Base-by-base conservation (phyloP, 148 eudicot genomes). In the Rhododendron molle region DNA sequence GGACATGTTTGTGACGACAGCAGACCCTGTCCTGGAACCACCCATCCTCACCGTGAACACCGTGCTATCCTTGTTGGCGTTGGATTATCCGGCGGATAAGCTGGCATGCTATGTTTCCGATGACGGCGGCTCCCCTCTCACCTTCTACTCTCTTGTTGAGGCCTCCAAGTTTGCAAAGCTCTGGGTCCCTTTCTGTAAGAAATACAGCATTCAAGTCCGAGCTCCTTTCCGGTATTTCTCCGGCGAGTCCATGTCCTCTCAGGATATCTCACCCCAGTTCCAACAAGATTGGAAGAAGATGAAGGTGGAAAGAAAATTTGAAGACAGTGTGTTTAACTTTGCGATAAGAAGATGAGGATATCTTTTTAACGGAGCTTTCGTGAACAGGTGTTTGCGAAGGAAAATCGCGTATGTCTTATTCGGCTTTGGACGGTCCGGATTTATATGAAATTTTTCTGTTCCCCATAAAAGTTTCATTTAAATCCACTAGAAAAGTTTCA, bases 101-200 rank as follows among this genome's bases (percentile, higher is more conserved):
- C 21, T 91, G 36, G 88, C 92, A 58, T 89, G 91, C 54, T 91
- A 91, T 28, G 84, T 89, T 2, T 91, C 92, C 10, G 92, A 91
- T 16, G 92, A 91, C 30, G 92, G 84, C 3, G 77, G 85, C 30
- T 89, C 92, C 1, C 88, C 90, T 78, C 84, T 89, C 81, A 91
- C 91, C 32, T 89, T 83, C 49, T 86, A 83, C 65, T 69, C 91
- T 23, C 88, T 91, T 0, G 44, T 83, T 30, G 87, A 89, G 82
- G 83, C 92, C 3, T 76, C 89, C 23, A 77, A 87, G 10, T 91
- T 89, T 34, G 91, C 92, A 3, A 46, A 78, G 43, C 83, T 87
- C 18, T 91, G 92, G 92, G 90, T 91, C 47, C 92, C 91, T 56
- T 89, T 91, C 73, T 91, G 92, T 43, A 89, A 89, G 32, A 81